A percentile compares a stretch with the other conserved stretches of the same genome.
phyloP scores from a whole-genome alignment of 495 filamentous ascomycete species.

The Penicillium macrosclerotiorum region DNA sequence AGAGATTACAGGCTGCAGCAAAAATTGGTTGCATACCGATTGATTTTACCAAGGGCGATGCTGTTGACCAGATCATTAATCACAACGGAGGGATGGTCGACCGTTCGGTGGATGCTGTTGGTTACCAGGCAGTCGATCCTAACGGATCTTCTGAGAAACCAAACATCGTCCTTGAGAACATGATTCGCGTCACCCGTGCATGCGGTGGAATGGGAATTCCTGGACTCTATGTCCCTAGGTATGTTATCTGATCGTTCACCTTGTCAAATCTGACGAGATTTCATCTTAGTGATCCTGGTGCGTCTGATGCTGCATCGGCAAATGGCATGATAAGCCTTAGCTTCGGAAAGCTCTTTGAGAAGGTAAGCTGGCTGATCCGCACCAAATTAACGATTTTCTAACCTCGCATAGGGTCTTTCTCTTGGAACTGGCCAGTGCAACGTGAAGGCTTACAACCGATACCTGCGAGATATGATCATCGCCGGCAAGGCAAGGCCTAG shows the following conservation, averaged over 20 bases:
- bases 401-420: constrained; percentile 36
- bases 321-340: constrained; percentile 56
- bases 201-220: constrained; percentile 51
- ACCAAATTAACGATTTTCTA: background rate
- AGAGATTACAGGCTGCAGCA: constrained; percentile 48
- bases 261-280: background rate
- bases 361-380: constrained; percentile 31
- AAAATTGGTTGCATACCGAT: constrained; percentile 49
- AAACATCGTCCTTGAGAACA: constrained; percentile 46
- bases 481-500: constrained; percentile 54
- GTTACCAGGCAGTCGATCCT: constrained; percentile 50
- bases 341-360: constrained; percentile 62
- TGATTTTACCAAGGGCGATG: constrained; percentile 38
- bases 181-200: constrained; percentile 45
- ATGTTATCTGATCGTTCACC: background rate
- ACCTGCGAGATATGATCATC: constrained; percentile 58
- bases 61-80: constrained; percentile 34
- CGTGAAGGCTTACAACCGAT: constrained; percentile 58
- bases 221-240: constrained; percentile 42
- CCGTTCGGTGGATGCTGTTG: constrained; percentile 52
- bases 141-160: constrained; percentile 40
- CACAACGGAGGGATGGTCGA: constrained; percentile 48
- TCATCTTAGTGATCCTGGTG: constrained; percentile 36
- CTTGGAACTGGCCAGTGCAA: constrained; percentile 58
- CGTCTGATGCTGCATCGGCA: constrained; percentile 41